Conservation (phyloP, 257 asterid species). For the Solanum ossicruentum region DNA sequence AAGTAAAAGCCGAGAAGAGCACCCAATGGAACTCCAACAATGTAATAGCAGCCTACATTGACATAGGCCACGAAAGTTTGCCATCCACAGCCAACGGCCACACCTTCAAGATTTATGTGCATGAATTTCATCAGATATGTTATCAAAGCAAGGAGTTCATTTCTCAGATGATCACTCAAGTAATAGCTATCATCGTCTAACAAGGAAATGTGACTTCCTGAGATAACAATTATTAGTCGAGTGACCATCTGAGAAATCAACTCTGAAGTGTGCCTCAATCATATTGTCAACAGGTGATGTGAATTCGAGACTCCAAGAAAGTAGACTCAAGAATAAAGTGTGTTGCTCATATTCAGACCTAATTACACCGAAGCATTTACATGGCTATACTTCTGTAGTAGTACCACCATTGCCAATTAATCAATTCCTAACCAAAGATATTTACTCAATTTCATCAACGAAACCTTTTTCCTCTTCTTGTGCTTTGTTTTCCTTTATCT, state of each 20-base stretch:
- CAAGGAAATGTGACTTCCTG: not conserved
- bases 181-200: not conserved
- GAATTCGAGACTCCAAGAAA: not conserved
- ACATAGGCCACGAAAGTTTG: slow-evolving; percentile 27
- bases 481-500: not conserved
- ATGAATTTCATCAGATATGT: not conserved
- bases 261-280: not conserved
- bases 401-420: not conserved
- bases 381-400: not conserved
- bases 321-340: not conserved
- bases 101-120: not conserved
- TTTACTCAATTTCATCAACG: not conserved
- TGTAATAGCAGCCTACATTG: slow-evolving; percentile 20
- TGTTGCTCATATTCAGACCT: not conserved
- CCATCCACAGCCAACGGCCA: slow-evolving; percentile 36
- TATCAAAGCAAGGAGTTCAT: not conserved
- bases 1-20: slow-evolving; percentile 11
- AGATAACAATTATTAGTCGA: not conserved
- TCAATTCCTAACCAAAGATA: not conserved
- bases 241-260: not conserved
- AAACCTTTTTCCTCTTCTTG: not conserved
- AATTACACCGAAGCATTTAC: not conserved
- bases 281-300: not conserved
- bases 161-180: not conserved
- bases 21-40: slow-evolving; percentile 24